A percentile compares a stretch with the other conserved stretches of the same genome.
phyloP scores from a whole-genome alignment of 805 yeast genomes.

The Barnettozyma wickerhamii region DNA sequence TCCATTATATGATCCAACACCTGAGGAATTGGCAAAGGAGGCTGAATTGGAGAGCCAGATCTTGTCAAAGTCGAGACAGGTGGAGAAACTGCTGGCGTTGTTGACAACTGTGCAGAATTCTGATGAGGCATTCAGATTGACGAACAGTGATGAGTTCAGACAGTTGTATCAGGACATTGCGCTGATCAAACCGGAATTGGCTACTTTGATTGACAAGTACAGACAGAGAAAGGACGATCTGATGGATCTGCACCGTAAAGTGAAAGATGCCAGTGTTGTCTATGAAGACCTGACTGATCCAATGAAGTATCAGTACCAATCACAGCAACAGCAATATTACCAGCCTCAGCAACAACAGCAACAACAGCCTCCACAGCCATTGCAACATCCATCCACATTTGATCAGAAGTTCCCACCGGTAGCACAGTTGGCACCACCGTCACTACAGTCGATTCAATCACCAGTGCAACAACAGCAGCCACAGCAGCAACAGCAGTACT shows the following conservation, averaged over 20 bases:
- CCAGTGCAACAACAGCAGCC: not conserved
- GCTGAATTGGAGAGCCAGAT: constrained; percentile 46
- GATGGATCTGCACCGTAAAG: constrained; percentile 61
- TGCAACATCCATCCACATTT: constrained; percentile 7
- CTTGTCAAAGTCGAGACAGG: constrained; percentile 49
- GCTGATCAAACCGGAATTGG: constrained; percentile 70
- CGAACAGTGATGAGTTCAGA: constrained; percentile 65
- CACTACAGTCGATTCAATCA: not conserved
- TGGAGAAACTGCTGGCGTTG: constrained; percentile 65
- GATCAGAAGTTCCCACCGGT: constrained; percentile 4
- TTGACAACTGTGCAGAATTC: constrained; percentile 34
- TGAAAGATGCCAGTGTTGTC: constrained; percentile 60
- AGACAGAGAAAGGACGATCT: constrained; percentile 75
- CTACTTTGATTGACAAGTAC: constrained; percentile 72
- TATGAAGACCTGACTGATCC: constrained; percentile 69
- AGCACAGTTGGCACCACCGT: not conserved
- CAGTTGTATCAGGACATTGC: constrained; percentile 66
- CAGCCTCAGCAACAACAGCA: constrained; percentile 28
- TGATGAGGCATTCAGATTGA: constrained; percentile 31
- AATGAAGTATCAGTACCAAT: constrained; percentile 19
- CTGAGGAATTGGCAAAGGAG: constrained; percentile 53
- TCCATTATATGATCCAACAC: constrained; percentile 63
- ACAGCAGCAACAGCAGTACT: not conserved
- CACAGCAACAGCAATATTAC: constrained; percentile 22
- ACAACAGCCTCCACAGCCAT: constrained; percentile 1